A percentile compares a stretch with the other conserved stretches of the same genome.
These are phyloP conservation scores for Lanmaoa pseudosensibilis DNA, from an alignment of 768 basidiomycete genomes.

Conservation along the genomic window DNA sequence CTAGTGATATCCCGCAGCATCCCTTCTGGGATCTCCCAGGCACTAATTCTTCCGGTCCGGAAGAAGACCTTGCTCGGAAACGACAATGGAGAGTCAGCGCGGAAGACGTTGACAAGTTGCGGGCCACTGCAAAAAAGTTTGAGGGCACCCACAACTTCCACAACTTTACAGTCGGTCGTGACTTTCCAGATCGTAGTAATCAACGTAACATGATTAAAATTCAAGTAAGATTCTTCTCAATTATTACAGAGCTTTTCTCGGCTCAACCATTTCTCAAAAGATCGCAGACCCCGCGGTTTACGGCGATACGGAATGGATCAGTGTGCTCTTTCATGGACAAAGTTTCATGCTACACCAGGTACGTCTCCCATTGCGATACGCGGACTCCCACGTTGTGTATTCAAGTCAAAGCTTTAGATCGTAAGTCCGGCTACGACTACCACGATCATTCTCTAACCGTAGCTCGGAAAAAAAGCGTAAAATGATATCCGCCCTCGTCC, in stretches of 20 bases:
- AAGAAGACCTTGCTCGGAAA: conserved; percentile 66
- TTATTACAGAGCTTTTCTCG: background rate
- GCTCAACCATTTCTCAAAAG: conserved; percentile 36
- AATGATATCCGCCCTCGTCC: conserved; percentile 89
- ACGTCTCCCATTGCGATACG: conserved; percentile 24
- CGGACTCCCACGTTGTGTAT: conserved; percentile 19
- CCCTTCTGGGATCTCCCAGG: conserved; percentile 61
- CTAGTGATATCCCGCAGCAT: conserved; percentile 36
- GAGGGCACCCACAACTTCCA: conserved; percentile 96
- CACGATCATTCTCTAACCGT: conserved; percentile 9
- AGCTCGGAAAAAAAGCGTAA: conserved; percentile 66
- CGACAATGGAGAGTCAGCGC: conserved; percentile 65
- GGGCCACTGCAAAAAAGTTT: conserved; percentile 59
- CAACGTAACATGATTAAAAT: conserved; percentile 87
- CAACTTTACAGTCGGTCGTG: conserved; percentile 91
- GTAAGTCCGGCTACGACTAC: conserved; percentile 21
- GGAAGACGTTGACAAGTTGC: conserved; percentile 55
- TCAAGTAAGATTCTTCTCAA: conserved; percentile 48
- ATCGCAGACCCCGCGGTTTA: conserved; percentile 84
- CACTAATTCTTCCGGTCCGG: conserved; percentile 39
- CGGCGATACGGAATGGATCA: conserved; percentile 93
- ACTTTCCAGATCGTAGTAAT: conserved; percentile 79
- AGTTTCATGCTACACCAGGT: conserved; percentile 99
- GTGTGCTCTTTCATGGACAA: conserved; percentile 91
- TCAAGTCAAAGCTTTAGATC: conserved; percentile 27